These are phyloP conservation scores for Fusarium xyrophilum DNA, from an alignment of 2,329 filamentous ascomycete genomes.

Conservation along the genomic window DNA sequence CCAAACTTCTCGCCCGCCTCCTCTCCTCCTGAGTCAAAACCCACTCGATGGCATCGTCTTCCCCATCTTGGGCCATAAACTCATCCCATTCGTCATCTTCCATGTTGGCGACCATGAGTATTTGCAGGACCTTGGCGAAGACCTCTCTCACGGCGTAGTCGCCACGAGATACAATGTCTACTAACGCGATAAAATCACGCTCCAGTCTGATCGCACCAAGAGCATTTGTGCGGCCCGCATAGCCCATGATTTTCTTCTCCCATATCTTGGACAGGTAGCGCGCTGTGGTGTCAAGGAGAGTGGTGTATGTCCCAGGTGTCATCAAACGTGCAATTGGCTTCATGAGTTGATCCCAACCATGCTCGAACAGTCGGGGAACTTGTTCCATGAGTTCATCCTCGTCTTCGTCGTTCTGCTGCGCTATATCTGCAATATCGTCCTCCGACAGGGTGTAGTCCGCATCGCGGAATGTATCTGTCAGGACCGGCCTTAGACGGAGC, in stretches of 20 bases:
- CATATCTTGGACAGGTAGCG: conserved; percentile 78
- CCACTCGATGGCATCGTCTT: conserved; percentile 72
- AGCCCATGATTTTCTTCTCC: conserved; percentile 86
- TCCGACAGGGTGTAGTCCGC: conserved; percentile 80
- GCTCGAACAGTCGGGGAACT: conserved; percentile 80
- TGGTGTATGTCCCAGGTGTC: conserved; percentile 76
- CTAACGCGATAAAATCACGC: conserved; percentile 80
- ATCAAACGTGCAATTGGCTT: conserved; percentile 84
- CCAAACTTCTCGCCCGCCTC: conserved; percentile 72
- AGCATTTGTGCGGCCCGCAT: conserved; percentile 78
- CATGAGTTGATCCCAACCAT: conserved; percentile 85
- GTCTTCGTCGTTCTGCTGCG: conserved; percentile 60
- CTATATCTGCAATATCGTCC: conserved; percentile 65
- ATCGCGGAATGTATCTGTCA: conserved; percentile 90
- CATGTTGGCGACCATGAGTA: conserved; percentile 89
- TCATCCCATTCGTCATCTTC: conserved; percentile 96
- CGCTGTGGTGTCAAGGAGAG: conserved; percentile 76
- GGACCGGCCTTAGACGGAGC: conserved; percentile 79
- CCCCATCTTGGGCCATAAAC: conserved; percentile 58
- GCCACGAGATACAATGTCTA: conserved; percentile 70
- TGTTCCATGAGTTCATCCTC: conserved; percentile 66
- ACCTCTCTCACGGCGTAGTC: conserved; percentile 80
- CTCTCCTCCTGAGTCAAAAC: conserved; percentile 76
- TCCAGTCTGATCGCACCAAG: conserved; percentile 85
- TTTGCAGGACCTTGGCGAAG: conserved; percentile 79